Conservation (phyloP, 768 basidiomycete species). For the Lanmaoa pseudosensibilis region DNA sequence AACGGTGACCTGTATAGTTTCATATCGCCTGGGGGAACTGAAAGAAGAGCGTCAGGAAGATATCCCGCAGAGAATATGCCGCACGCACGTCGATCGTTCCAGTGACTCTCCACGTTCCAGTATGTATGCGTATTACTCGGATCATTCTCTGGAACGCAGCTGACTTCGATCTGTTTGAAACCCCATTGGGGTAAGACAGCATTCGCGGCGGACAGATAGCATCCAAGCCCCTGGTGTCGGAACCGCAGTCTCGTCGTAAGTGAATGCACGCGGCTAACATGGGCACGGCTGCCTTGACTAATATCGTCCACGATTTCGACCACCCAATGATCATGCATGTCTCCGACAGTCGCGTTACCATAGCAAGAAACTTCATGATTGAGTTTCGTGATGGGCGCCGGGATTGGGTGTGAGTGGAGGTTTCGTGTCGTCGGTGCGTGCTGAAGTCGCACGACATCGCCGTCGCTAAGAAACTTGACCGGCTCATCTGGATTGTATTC, state of each 20-base stretch:
- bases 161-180: constrained; percentile 98
- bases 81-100: constrained; percentile 87
- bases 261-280: constrained; percentile 75
- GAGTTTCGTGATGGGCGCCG: constrained; percentile 86
- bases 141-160: constrained; percentile 86
- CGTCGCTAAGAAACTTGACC: constrained; percentile 70
- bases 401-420: constrained; percentile 86
- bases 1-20: constrained; percentile 91
- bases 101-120: constrained; percentile 99
- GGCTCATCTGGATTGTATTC: constrained; percentile 62
- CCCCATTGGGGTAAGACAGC: constrained; percentile 94
- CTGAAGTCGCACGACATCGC: constrained; percentile 76
- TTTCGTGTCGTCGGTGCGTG: constrained; percentile 86
- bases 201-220: constrained; percentile 89
- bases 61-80: neutral
- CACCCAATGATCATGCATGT: constrained; percentile 85
- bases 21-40: constrained; percentile 81
- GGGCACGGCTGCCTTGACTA: constrained; percentile 54
- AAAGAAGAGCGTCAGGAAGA: neutral
- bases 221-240: constrained; percentile 72
- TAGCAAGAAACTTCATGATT: constrained; percentile 94
- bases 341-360: constrained; percentile 87
- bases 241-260: constrained; percentile 89
- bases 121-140: constrained; percentile 81
- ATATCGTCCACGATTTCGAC: constrained; percentile 95